phyloP scores from a whole-genome alignment of 78 protist genomes.

The Chrysochromulina tobinii region DNA sequence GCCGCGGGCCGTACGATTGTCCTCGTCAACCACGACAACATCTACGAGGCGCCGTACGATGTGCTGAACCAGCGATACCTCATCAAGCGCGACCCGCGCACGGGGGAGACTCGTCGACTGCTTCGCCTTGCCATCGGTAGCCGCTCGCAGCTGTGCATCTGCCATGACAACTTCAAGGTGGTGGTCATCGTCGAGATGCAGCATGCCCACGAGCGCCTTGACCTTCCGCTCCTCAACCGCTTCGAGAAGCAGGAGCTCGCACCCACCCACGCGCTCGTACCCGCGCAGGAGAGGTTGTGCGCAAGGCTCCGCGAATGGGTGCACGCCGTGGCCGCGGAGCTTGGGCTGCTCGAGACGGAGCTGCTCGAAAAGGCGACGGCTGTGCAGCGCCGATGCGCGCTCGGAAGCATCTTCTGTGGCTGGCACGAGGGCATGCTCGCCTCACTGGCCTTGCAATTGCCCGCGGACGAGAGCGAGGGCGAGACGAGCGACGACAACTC shows the following conservation, averaged over 20 bases:
- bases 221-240: conserved; percentile 65
- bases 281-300: background rate
- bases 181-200: conserved; percentile 34
- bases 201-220: conserved; percentile 1
- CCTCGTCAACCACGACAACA: conserved; percentile 44
- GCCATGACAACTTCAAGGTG: background rate
- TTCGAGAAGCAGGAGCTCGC: conserved; percentile 63
- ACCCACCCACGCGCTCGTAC: background rate
- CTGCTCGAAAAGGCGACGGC: too few species aligned
- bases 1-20: conserved; percentile 48
- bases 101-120: background rate
- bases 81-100: background rate
- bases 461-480: background rate
- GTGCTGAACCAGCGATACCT: conserved; percentile 65
- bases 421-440: background rate
- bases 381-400: background rate
- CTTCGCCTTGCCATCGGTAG: conserved; percentile 53
- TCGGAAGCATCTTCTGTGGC: background rate
- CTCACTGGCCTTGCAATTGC: background rate
- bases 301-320: background rate
- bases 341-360: background rate
- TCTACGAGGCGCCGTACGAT: conserved; percentile 71
- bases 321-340: background rate
- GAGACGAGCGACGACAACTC: background rate
- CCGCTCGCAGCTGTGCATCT: conserved; percentile 34